Evolutionary conservation across 2,329 filamentous ascomycete species (phyloP).

Genomic region (Neonectria coccinea): DNA sequence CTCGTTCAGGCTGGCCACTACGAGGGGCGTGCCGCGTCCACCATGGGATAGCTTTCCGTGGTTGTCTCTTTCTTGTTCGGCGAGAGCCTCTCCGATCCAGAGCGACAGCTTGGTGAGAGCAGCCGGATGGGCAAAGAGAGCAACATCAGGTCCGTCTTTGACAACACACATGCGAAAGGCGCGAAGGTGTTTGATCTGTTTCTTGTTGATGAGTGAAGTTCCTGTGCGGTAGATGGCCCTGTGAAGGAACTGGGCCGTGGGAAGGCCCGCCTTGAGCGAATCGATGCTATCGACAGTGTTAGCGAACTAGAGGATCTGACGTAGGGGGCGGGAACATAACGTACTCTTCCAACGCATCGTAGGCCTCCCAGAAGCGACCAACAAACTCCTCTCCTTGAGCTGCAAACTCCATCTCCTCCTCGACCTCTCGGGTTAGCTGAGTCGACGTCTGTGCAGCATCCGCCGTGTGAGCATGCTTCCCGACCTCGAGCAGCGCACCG

Average conservation of each 20-base stretch:
- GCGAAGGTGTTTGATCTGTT: constrained; percentile 90
- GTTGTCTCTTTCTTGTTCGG: constrained; percentile 84
- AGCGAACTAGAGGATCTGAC: neutral
- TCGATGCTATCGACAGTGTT: constrained; percentile 68
- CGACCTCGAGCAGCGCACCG: constrained; percentile 92
- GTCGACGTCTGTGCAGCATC: constrained; percentile 48
- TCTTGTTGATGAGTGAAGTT: constrained; percentile 90
- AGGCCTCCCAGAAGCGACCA: constrained; percentile 76
- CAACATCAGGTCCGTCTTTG: constrained; percentile 91
- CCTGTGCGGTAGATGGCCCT: constrained; percentile 94
- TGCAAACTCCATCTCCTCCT: constrained; percentile 61
- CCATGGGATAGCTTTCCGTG: constrained; percentile 77
- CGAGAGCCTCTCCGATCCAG: constrained; percentile 93
- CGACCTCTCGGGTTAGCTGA: constrained; percentile 55
- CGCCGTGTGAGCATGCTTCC: constrained; percentile 63
- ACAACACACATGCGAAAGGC: constrained; percentile 96
- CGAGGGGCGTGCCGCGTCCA: constrained; percentile 82
- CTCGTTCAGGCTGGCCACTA: constrained; percentile 91
- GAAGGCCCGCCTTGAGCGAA: constrained; percentile 79
- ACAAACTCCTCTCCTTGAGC: constrained; percentile 74
- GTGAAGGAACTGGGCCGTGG: constrained; percentile 88
- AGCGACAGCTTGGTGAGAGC: constrained; percentile 93
- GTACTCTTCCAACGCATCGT: constrained; percentile 78
- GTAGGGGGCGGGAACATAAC: constrained; percentile 39
- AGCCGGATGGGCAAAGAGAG: constrained; percentile 92